Base-by-base conservation (phyloP, 495 filamentous ascomycete genomes). In the Penicillium malachiteum region DNA sequence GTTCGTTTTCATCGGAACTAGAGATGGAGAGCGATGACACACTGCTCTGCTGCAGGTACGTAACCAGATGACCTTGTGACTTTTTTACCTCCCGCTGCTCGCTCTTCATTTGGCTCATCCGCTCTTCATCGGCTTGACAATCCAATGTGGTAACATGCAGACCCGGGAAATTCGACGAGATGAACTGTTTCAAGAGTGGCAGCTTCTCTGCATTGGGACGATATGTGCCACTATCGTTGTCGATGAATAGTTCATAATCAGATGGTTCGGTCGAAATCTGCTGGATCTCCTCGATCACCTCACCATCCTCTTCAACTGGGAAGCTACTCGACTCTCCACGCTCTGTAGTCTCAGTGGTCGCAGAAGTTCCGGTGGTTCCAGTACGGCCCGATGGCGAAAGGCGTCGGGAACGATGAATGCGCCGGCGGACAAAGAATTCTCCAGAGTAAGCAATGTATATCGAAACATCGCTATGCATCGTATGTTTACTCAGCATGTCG, bases 161-260 rank as follows among this genome's bases (percentile, higher is more conserved):
- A 2, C 91, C 92, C 0, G 85, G 86, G 32, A 97, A 83, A 54
- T 88, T 89, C 12, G 59, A 66, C 10, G 83, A 72, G 21, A 97
- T 63, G 64, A 93, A 94, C 13, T 73, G 59, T 32, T 84, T 80
- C 8, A 97, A 74, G 0, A 86, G 63, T 0, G 88, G 87, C 8
- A 97, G 80, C 5, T 87, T 74, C 7, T 84, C 78, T 26, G 85
- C 83, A 58, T 91, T 90, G 0, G 93, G 93, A 0, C 93, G 84
- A 67, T 97, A 97, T 0, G 93, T 97, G 12, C 93, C 93, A 61
- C 84, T 88, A 69, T 96, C 92, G 56, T 97, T 97, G 74, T 97
- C 93, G 60, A 97, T 96, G 48, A 94, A 79, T 4, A 97, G 81
- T 64, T 94, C 87, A 63, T 96, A 97, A 61, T 87, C 77, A 1